Conservation (phyloP, 345 rosid species). For the Boechera divaricarpa region DNA sequence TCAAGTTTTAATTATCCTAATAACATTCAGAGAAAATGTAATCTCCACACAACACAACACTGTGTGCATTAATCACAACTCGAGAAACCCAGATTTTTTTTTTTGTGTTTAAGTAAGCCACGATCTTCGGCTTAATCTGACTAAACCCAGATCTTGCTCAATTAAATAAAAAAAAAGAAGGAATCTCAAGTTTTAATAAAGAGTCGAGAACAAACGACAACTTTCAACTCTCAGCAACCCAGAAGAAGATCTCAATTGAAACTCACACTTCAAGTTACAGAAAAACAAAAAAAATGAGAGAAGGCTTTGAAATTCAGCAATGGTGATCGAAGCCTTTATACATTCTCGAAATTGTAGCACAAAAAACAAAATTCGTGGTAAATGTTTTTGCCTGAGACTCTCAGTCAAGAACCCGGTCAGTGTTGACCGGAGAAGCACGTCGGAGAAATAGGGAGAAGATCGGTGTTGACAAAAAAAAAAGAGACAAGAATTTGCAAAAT, state of each 20-base stretch:
- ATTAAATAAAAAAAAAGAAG: slow-evolving; percentile 18
- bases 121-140: slow-evolving; percentile 29
- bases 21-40: slow-evolving; percentile 28
- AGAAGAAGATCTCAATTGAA: slow-evolving; percentile 27
- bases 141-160: slow-evolving; percentile 35
- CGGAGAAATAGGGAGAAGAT: slow-evolving; percentile 32
- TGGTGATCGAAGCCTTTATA: slow-evolving; percentile 16
- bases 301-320: slow-evolving; percentile 40
- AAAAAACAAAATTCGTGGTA: not conserved
- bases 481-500: slow-evolving; percentile 14
- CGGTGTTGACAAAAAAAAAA: slow-evolving; percentile 11
- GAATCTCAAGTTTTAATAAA: slow-evolving; percentile 17
- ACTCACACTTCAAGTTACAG: slow-evolving; percentile 29
- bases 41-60: slow-evolving; percentile 21
- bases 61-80: slow-evolving; percentile 35
- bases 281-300: not conserved
- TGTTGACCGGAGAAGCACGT: slow-evolving; percentile 36
- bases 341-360: slow-evolving; percentile 17
- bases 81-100: slow-evolving; percentile 25
- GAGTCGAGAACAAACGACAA: not conserved
- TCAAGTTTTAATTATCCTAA: not conserved
- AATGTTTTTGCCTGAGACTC: slow-evolving; percentile 6
- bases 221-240: slow-evolving; percentile 33
- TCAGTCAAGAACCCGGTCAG: not conserved
- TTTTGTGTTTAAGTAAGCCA: not conserved